These are phyloP conservation scores for Nepenthes mirabilis DNA, from an alignment of 148 eudicot species.

Conservation along the genomic window DNA sequence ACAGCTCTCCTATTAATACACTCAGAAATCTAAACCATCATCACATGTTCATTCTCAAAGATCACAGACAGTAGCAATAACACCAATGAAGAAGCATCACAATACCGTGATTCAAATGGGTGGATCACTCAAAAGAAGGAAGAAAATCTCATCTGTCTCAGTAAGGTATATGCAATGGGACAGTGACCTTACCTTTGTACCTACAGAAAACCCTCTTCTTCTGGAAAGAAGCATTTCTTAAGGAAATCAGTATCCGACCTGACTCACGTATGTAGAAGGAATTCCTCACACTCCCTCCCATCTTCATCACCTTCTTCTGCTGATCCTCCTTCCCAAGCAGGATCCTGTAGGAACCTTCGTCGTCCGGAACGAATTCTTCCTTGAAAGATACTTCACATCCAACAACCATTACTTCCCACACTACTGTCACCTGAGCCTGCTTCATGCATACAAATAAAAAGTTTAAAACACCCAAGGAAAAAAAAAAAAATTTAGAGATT, in stretches of 20 bases:
- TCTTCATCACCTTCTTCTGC: conserved; percentile 11
- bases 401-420: conserved; percentile 49
- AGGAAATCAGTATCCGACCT: conserved; percentile 54
- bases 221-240: conserved; percentile 31
- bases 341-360: conserved; percentile 76
- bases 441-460: too few relatives aligned
- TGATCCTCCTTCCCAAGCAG: conserved; percentile 33
- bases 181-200: conserved; percentile 37
- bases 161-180: conserved; percentile 29
- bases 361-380: conserved; percentile 73
- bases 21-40: too few relatives aligned
- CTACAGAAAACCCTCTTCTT: conserved; percentile 60
- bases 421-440: conserved; percentile 35
- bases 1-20: too few relatives aligned
- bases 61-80: too few relatives aligned
- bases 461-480: too few relatives aligned
- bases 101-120: too few relatives aligned
- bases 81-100: too few relatives aligned
- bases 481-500: too few relatives aligned
- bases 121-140: too few relatives aligned
- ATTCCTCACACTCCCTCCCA: conserved; percentile 34
- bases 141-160: not conserved
- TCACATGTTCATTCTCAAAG: too few relatives aligned
- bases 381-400: conserved; percentile 57
- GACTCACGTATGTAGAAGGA: conserved; percentile 69